Base-by-base conservation (phyloP, 78 protist genomes). In the Tieghemostelium lacteum region DNA sequence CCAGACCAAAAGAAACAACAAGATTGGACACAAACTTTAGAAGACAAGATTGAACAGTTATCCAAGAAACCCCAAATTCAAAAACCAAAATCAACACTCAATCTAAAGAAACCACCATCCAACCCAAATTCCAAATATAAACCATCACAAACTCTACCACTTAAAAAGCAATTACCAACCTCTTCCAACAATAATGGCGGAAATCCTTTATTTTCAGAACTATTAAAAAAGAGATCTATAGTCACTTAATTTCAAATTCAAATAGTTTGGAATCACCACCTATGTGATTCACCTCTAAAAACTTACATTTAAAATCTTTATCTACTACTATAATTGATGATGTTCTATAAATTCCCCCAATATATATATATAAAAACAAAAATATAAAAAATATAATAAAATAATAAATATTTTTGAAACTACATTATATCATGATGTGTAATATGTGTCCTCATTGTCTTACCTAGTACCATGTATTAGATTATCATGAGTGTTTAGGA, bases 1-100 rank as follows among this genome's bases (percentile, higher is more conserved):
- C 31, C 86, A 19, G 95, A 92, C 22, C 95, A 92, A 52, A 83
- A 67, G 72, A 75, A 62, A 58, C 95, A 92, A 78, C 49, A 50
- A 14, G 94, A 91, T 42, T 83, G 91, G 91, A 83, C 91, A 5
- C 28, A 31, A 3, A 12, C 57, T 6, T n/a, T 83, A 14, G 91
- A 83, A 31, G 67, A 83, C 5, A 83, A 69, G 24, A 83, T 83
- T 45, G 91, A 83, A 20, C 78, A 69, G 29, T 33, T 39, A 22
- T 33, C 78, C 28, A 83, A 83, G 63, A 24, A 61, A 29, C 67
- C 12, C 24, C 10, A 14, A 28, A 57, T 28, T 6, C 1, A 12
- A 37, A 37, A 19, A 52, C 45, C 73, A 57, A 70, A 70, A 58
- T 19, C 62, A 76, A 36, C 8, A 7, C 0, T 58, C 0, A 57